Evolutionary conservation across 306 rosid species (phyloP).

Genomic region (Cotoneaster glaucophyllus): DNA sequence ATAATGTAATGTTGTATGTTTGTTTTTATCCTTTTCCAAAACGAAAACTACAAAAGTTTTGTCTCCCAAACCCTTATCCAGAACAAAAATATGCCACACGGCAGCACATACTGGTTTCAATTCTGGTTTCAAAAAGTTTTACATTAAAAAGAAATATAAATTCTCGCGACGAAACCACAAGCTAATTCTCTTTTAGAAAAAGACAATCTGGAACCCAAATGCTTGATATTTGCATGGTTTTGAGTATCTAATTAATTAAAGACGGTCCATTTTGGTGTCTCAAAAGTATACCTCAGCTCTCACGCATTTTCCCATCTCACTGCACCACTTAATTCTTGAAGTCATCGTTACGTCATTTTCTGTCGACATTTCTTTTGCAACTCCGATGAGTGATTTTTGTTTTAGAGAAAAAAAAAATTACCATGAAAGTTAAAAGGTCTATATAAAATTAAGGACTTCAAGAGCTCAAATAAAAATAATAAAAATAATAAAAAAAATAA

Average conservation of each 20-base stretch:
- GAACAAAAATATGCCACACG: too few species aligned
- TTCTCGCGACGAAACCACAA: accelerated
- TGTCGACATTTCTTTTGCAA: neutral
- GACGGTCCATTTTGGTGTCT: neutral
- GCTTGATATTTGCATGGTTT: neutral
- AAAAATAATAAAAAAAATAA: too few species aligned
- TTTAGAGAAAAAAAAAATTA: neutral
- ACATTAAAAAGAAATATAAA: accelerated
- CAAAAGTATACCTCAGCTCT: neutral
- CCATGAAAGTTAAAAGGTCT: neutral
- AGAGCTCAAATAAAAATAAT: too few species aligned
- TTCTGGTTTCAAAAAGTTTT: too few species aligned
- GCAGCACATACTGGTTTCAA: too few species aligned
- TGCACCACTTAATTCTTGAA: neutral
- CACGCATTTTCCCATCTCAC: neutral
- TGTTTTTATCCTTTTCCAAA: neutral
- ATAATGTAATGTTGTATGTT: neutral
- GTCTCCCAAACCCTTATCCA: neutral
- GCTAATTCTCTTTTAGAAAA: too few species aligned
- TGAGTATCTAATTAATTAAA: neutral
- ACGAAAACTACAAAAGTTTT: neutral
- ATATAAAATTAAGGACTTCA: too few species aligned
- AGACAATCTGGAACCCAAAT: neutral
- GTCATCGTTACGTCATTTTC: neutral
- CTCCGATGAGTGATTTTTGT: neutral